These are phyloP conservation scores for Candida nanaspora DNA, from an alignment of 805 yeast genomes.

Conservation along the genomic window DNA sequence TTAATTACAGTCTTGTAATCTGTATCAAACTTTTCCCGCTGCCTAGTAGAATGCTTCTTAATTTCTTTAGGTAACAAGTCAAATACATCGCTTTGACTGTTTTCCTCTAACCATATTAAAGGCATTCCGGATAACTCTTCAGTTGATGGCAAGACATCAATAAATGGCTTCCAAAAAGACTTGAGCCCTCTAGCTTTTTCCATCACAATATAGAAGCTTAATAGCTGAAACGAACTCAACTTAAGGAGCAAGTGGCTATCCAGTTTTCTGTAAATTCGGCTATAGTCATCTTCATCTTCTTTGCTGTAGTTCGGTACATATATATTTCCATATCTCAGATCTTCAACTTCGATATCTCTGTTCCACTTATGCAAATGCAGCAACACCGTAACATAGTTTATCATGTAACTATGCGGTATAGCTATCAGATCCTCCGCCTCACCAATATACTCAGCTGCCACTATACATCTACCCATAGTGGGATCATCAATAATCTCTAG, in stretches of 20 bases:
- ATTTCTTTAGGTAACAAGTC: slow-evolving; percentile 39
- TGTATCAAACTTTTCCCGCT: slow-evolving; percentile 31
- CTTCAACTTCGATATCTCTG: slow-evolving; percentile 15
- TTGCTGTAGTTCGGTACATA: not conserved
- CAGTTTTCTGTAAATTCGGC: slow-evolving; percentile 20
- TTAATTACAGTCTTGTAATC: slow-evolving; percentile 37
- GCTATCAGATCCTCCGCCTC: slow-evolving; percentile 40
- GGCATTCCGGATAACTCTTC: slow-evolving; percentile 54
- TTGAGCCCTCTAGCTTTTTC: slow-evolving; percentile 31
- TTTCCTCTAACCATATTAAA: slow-evolving; percentile 55
- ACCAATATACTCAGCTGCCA: slow-evolving; percentile 31
- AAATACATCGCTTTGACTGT: slow-evolving; percentile 23
- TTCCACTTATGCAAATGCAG: slow-evolving; percentile 33
- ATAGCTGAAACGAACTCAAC: slow-evolving; percentile 54
- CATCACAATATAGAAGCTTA: slow-evolving; percentile 40
- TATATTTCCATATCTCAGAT: slow-evolving; percentile 8
- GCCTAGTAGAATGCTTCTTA: slow-evolving; percentile 30
- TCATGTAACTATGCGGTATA: slow-evolving; percentile 49
- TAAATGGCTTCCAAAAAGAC: slow-evolving; percentile 66
- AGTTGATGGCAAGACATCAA: slow-evolving; percentile 53
- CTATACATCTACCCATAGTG: slow-evolving; percentile 59
- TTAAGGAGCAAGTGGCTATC: slow-evolving; percentile 26
- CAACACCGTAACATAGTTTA: slow-evolving; percentile 50
- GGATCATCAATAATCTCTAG: slow-evolving; percentile 34
- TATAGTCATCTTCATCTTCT: not conserved